Conservation (phyloP, 2,329 filamentous ascomycete genomes). For the Chaetomium sp. region DNA sequence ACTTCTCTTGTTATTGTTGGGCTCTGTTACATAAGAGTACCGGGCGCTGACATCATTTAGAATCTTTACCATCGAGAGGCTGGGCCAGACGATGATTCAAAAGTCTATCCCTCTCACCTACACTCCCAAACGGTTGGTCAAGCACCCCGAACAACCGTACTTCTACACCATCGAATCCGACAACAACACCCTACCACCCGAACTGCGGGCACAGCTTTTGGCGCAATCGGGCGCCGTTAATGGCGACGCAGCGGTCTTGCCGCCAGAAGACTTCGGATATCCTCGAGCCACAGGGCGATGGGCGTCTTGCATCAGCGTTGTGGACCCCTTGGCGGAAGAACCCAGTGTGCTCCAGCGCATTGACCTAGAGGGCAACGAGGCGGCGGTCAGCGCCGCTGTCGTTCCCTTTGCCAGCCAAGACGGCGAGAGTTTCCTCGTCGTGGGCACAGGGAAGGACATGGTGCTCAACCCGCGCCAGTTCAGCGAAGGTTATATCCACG, state of each 20-base stretch:
- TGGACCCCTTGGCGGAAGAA: conserved; percentile 76
- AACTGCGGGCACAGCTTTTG: conserved; percentile 68
- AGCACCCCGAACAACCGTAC: conserved; percentile 78
- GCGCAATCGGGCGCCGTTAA: conserved; percentile 65
- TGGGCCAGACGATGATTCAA: conserved; percentile 79
- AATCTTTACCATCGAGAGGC: conserved; percentile 85
- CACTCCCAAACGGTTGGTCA: conserved; percentile 80
- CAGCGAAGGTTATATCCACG: conserved; percentile 77
- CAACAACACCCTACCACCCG: conserved; percentile 78
- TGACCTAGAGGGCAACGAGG: conserved; percentile 83
- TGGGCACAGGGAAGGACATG: conserved; percentile 91
- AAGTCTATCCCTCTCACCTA: conserved; percentile 82
- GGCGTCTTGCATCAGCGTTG: conserved; percentile 90
- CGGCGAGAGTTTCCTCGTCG: conserved; percentile 82
- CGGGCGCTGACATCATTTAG: conserved; percentile 39
- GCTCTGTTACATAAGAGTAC: background rate
- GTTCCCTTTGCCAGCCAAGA: conserved; percentile 86
- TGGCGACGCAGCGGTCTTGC: conserved; percentile 63
- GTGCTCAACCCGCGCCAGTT: conserved; percentile 68
- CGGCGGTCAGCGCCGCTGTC: conserved; percentile 76
- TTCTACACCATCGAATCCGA: conserved; percentile 96
- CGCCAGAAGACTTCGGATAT: conserved; percentile 82
- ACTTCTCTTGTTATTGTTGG: background rate
- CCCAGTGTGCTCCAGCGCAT: conserved; percentile 64
- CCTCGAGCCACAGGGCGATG: conserved; percentile 77